phyloP scores from a whole-genome alignment of 257 asterid genomes.

The Nicotiana benthamiana region DNA sequence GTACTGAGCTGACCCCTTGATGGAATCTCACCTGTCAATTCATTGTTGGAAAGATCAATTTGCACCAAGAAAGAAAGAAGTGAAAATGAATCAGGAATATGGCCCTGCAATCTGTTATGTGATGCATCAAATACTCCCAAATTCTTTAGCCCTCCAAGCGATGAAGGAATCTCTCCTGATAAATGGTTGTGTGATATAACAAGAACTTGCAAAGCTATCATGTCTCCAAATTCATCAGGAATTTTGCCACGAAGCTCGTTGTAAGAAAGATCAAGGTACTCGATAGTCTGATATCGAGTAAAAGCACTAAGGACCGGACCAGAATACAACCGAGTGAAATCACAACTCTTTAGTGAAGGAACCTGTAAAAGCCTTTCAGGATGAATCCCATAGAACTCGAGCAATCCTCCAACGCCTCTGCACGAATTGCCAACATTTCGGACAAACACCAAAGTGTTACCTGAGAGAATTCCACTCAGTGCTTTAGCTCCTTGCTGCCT shows the following conservation, averaged over 20 bases:
- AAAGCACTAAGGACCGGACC: constrained; percentile 82
- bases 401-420: constrained; percentile 89
- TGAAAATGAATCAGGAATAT: constrained; percentile 75
- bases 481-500: constrained; percentile 80
- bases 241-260: constrained; percentile 80
- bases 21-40: constrained; percentile 85
- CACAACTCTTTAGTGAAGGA: constrained; percentile 75
- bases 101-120: constrained; percentile 78
- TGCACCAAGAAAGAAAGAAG: constrained; percentile 78
- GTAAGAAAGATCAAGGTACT: constrained; percentile 88
- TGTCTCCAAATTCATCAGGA: constrained; percentile 80
- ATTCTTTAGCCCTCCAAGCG: constrained; percentile 74
- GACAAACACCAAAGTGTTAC: constrained; percentile 79
- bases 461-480: constrained; percentile 66
- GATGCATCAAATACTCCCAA: constrained; percentile 94
- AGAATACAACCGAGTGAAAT: constrained; percentile 71
- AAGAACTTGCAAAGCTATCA: constrained; percentile 87
- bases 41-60: constrained; percentile 76
- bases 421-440: constrained; percentile 84
- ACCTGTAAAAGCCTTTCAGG: constrained; percentile 73
- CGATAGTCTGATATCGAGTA: constrained; percentile 72
- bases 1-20: constrained; percentile 86
- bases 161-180: constrained; percentile 77
- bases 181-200: constrained; percentile 72
- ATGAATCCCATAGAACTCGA: constrained; percentile 78